These are phyloP conservation scores for Solanum rostratum DNA, from an alignment of 257 asterid species.

Conservation along the genomic window DNA sequence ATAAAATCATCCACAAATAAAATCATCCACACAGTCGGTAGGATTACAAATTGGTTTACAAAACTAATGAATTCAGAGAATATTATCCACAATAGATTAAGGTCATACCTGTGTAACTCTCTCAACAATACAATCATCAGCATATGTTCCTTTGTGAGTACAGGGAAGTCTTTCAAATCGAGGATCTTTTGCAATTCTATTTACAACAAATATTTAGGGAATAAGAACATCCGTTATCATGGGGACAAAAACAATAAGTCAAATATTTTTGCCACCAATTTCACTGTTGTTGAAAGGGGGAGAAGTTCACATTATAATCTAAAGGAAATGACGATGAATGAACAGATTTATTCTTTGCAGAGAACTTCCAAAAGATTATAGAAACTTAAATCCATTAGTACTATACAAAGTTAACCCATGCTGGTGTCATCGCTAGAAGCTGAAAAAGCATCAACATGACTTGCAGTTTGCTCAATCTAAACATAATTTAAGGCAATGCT, in stretches of 20 bases:
- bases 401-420: not conserved
- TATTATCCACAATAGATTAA: not conserved
- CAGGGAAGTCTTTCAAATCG: slow-evolving; percentile 98
- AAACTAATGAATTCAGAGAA: not conserved
- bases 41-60: not conserved
- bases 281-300: not conserved
- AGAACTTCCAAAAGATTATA: not conserved
- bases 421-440: not conserved
- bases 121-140: slow-evolving; percentile 92
- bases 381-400: not conserved
- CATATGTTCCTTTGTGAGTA: slow-evolving; percentile 92
- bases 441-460: not conserved
- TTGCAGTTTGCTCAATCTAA: not conserved
- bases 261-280: not conserved
- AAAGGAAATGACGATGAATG: not conserved
- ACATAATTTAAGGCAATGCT: not conserved
- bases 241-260: not conserved
- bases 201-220: not conserved
- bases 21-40: not conserved
- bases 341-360: not conserved
- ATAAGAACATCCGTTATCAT: not conserved
- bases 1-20: not conserved
- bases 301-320: not conserved
- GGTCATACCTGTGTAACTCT: slow-evolving; percentile 80
- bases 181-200: slow-evolving; percentile 96